phyloP scores from a whole-genome alignment of 306 rosid species.

The Ammopiptanthus mongolicus region DNA sequence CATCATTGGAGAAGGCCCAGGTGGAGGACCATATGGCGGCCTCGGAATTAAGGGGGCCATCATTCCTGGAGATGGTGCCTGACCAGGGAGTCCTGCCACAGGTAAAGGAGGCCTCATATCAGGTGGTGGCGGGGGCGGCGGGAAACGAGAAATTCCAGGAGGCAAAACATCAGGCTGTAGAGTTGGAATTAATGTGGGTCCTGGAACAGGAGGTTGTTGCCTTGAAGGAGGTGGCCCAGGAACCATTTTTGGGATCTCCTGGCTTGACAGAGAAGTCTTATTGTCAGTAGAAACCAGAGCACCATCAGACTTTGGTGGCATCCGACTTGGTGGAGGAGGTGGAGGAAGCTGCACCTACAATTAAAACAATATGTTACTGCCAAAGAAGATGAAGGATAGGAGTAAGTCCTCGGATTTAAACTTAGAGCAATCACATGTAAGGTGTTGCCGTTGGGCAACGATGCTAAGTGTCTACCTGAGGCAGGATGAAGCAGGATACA shows the following conservation, averaged over 20 bases:
- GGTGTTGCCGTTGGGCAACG: not conserved
- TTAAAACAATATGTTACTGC: constrained; percentile 23
- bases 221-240: constrained; percentile 87
- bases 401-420: constrained; percentile 4
- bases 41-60: constrained; percentile 73
- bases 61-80: constrained; percentile 77
- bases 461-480: not conserved
- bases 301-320: constrained; percentile 64
- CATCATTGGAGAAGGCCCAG: constrained; percentile 98
- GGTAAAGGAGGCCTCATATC: constrained; percentile 80
- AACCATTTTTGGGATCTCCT: constrained; percentile 59
- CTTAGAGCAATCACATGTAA: not conserved
- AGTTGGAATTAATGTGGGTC: constrained; percentile 51
- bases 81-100: constrained; percentile 62
- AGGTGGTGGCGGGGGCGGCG: constrained; percentile 86
- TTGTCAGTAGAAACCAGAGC: constrained; percentile 42
- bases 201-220: constrained; percentile 65
- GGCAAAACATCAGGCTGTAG: constrained; percentile 78
- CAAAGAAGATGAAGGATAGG: not conserved
- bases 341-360: constrained; percentile 81
- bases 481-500: not conserved
- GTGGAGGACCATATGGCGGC: constrained; percentile 96
- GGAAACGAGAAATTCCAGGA: constrained; percentile 79
- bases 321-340: constrained; percentile 77
- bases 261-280: constrained; percentile 41